These are phyloP conservation scores for Globomyces sp. DNA, from an alignment of 371 early-diverging fungal species.

Conservation along the genomic window DNA sequence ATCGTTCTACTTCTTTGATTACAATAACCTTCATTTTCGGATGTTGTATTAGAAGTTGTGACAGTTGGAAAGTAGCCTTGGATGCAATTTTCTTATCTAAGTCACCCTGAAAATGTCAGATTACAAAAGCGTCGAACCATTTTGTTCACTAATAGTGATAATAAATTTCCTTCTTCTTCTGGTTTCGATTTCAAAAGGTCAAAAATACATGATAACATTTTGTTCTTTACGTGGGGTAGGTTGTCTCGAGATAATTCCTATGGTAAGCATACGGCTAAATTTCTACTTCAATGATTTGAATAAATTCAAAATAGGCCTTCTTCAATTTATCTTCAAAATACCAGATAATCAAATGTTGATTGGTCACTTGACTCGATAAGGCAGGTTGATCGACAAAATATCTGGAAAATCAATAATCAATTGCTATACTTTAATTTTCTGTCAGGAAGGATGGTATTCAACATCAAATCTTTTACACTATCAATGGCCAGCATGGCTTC, in stretches of 20 bases:
- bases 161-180: slow-evolving; percentile 93
- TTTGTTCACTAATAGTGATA: slow-evolving; percentile 89
- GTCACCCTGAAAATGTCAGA: slow-evolving; percentile 63
- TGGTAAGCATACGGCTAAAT: neutral
- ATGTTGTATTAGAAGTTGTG: slow-evolving; percentile 67
- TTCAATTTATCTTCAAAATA: slow-evolving; percentile 92
- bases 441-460: slow-evolving; percentile 66
- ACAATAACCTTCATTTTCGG: slow-evolving; percentile 90
- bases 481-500: slow-evolving; percentile 83
- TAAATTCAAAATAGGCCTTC: slow-evolving; percentile 81
- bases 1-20: slow-evolving; percentile 79
- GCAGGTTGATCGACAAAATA: slow-evolving; percentile 85
- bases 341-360: slow-evolving; percentile 80
- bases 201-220: slow-evolving; percentile 68
- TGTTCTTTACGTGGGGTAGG: slow-evolving; percentile 74
- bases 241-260: slow-evolving; percentile 79
- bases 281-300: slow-evolving; percentile 71
- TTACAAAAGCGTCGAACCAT: slow-evolving; percentile 32
- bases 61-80: slow-evolving; percentile 73
- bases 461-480: slow-evolving; percentile 86
- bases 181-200: slow-evolving; percentile 82
- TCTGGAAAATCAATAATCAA: neutral
- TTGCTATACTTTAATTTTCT: slow-evolving; percentile 68
- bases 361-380: slow-evolving; percentile 52
- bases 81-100: slow-evolving; percentile 81